Percentiles rank a stretch among this genome's conserved stretches.
Conservation (phyloP, 2,329 filamentous ascomycete species). For the Raffaelea ambrosiae region DNA sequence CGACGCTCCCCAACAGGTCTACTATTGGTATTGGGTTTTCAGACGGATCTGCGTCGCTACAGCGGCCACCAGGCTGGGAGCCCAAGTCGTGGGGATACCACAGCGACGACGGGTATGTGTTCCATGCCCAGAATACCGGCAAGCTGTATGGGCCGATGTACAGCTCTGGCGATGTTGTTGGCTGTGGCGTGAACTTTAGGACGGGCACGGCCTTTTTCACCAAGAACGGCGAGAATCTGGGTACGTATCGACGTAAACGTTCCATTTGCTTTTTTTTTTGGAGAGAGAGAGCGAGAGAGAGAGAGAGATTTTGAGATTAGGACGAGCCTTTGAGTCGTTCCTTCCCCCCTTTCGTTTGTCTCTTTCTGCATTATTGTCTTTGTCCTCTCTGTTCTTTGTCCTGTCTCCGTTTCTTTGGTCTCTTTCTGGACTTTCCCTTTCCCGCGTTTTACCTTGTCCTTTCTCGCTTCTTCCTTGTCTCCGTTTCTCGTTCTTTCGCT, state of each 20-base stretch:
- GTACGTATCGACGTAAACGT: conserved; percentile 29
- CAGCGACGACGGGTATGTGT: conserved; percentile 58
- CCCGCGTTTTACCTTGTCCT: too few relatives aligned
- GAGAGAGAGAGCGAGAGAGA: too few relatives aligned
- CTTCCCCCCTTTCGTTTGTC: not conserved
- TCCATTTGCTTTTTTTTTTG: too few relatives aligned
- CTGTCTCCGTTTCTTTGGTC: not conserved
- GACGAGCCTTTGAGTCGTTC: too few relatives aligned
- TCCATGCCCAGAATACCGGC: conserved; percentile 46
- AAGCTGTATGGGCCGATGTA: conserved; percentile 50
- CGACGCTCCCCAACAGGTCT: conserved; percentile 28
- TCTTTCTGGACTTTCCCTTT: too few relatives aligned
- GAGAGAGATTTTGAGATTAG: too few relatives aligned
- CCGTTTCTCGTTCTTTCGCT: too few relatives aligned
- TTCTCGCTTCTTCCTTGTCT: too few relatives aligned
- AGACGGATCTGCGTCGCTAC: conserved; percentile 41
- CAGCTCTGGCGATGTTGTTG: conserved; percentile 48
- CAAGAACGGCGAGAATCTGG: conserved; percentile 51
- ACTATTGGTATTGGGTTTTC: conserved; percentile 58
- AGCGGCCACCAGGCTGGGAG: conserved; percentile 58
- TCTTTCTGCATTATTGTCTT: not conserved
- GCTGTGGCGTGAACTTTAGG: conserved; percentile 58
- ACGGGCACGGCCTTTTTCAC: conserved; percentile 60
- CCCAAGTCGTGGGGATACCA: conserved; percentile 62
- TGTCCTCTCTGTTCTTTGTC: not conserved